phyloP scores from a whole-genome alignment of 441 rosid species.

The Gossypium gossypioides region DNA sequence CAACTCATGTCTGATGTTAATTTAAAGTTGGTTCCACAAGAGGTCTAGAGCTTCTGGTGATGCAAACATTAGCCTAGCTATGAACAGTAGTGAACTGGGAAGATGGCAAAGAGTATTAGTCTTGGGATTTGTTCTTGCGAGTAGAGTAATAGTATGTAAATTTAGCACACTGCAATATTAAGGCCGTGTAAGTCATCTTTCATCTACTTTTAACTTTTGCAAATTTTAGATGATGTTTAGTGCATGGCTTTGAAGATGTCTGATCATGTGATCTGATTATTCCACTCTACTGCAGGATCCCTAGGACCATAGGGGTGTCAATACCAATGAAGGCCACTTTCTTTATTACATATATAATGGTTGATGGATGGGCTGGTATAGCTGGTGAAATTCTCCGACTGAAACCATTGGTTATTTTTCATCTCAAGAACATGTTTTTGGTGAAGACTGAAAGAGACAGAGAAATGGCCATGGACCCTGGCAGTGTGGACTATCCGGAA shows the following conservation, averaged over 20 bases:
- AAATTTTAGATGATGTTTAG: background rate
- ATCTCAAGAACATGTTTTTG: constrained; percentile 76
- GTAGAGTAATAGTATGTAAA: background rate
- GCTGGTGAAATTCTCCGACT: constrained; percentile 83
- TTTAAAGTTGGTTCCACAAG: background rate
- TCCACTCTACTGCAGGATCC: constrained; percentile 50
- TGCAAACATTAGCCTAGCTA: background rate
- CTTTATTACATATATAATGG: constrained; percentile 86
- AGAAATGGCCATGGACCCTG: constrained; percentile 77
- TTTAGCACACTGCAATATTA: background rate
- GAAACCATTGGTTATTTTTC: constrained; percentile 73
- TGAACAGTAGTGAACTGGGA: background rate
- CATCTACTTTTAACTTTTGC: background rate
- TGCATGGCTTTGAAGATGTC: background rate
- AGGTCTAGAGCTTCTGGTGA: background rate
- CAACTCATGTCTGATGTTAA: background rate
- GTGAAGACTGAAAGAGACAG: constrained; percentile 85
- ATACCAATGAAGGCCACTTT: constrained; percentile 96
- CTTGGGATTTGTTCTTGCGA: background rate
- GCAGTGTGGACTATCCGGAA: constrained; percentile 71
- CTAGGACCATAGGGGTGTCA: constrained; percentile 85
- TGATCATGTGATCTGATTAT: background rate
- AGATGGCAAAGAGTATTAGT: background rate
- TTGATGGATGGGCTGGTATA: constrained; percentile 97
- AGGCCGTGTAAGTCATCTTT: background rate